Conservation (phyloP, 192 early-diverging fungal genomes). For the Entrophospora sp. region DNA sequence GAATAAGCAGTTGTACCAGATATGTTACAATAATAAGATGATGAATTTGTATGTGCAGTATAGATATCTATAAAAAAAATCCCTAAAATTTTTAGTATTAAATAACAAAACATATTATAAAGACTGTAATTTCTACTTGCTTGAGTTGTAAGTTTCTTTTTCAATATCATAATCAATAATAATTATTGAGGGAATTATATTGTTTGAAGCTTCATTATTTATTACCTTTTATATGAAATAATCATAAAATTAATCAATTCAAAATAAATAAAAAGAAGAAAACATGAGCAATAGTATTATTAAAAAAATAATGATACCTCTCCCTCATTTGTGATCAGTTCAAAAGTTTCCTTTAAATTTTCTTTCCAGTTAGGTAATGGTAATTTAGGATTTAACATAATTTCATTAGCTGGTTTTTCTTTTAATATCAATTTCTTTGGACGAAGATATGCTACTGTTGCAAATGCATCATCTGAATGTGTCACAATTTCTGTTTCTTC, state of each 20-base stretch:
- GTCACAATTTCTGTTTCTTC: slow-evolving; percentile 62
- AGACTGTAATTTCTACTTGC: too few relatives aligned
- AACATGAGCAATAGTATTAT: too few relatives aligned
- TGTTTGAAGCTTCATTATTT: too few relatives aligned
- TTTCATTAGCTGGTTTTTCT: slow-evolving; percentile 44
- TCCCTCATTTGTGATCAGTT: too few relatives aligned
- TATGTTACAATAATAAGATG: slow-evolving; percentile 27
- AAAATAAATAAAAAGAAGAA: too few relatives aligned
- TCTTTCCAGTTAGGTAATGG: slow-evolving; percentile 1
- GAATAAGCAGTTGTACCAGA: slow-evolving; percentile 39
- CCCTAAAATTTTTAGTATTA: too few relatives aligned
- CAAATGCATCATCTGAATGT: slow-evolving; percentile 76
- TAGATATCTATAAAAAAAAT: slow-evolving; percentile 1
- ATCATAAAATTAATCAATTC: too few relatives aligned
- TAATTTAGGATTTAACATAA: background rate
- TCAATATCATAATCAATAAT: too few relatives aligned
- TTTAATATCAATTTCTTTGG: slow-evolving; percentile 62
- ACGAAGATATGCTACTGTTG: slow-evolving; percentile 72
- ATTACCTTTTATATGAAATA: too few relatives aligned
- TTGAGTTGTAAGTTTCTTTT: too few relatives aligned
- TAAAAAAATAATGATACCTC: too few relatives aligned
- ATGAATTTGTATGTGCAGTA: background rate
- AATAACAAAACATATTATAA: background rate
- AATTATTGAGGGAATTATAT: too few relatives aligned
- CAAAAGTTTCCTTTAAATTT: background rate